Evolutionary conservation across 192 early-diverging fungal genomes (phyloP), one percentile per base, ranked within the genome.

Genomic region (Dissophora ornata): DNA sequence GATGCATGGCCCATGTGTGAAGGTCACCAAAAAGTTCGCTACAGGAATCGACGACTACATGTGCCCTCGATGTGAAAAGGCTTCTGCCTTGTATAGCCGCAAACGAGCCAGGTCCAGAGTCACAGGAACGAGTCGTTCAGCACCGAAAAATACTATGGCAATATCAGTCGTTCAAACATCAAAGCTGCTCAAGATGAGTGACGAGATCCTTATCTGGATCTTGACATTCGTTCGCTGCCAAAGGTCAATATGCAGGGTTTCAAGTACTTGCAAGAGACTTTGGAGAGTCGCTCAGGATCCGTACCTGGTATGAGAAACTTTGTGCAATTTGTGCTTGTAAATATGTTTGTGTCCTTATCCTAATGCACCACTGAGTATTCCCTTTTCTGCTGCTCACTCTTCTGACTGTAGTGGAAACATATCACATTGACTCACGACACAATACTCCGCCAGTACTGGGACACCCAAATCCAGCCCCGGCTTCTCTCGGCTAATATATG

Each of bases 1-100:
- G 68, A 70, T 70, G 68, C 68, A 70, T 61, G 68, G 68, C 28
- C 51, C 58, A 0, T 70, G 68, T 55, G 51, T 70, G 9, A 54
- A 61, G 8, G 42, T 70, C 28, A 55, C 68, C 13, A 62, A 70
- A 38, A 45, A 25, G 16, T 56, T 48, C 32, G 50, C 68, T 2
- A 49, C 33, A 24, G 68, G 52, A 26, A 62, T 70, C 41, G 68
- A 70, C 29, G 22, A 42, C 32, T 70, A 62, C 18, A 56, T 33
- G 52, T 70, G 68, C 16, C 52, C 68, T 18, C 68, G 58, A 7
- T 70, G 68, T 29, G 33, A 24, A 18, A 41, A 10, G 1, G 10
- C 1, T 50, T 21, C 26, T 30, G n/a, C n/a, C n/a, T n/a, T n/a
- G n/a, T n/a, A n/a, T n/a, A n/a, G n/a, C n/a, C 28, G 34, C 22